phyloP scores from a whole-genome alignment of 768 basidiomycete species.

The Cystoderma amianthinum region DNA sequence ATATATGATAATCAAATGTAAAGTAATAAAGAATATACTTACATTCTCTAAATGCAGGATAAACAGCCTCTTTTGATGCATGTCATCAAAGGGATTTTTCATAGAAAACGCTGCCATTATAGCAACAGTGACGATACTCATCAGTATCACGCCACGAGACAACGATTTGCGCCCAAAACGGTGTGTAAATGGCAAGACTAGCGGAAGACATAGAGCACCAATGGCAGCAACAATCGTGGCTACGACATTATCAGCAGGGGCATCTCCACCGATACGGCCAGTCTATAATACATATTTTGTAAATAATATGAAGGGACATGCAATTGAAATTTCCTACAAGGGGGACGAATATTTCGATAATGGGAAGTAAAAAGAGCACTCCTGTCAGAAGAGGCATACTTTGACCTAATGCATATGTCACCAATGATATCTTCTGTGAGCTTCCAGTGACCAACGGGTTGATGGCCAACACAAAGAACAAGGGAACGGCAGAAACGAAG shows the following conservation, averaged over 20 bases:
- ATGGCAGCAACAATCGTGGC: slow-evolving; percentile 65
- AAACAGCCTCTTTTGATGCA: slow-evolving; percentile 86
- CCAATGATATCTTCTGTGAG: slow-evolving; percentile 38
- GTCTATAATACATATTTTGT: too few species aligned
- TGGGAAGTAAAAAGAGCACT: slow-evolving; percentile 47
- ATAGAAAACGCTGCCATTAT: slow-evolving; percentile 56
- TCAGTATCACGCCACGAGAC: slow-evolving; percentile 30
- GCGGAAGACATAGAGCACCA: slow-evolving; percentile 51
- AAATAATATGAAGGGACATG: too few species aligned
- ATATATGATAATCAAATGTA: not conserved
- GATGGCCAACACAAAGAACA: slow-evolving; percentile 49
- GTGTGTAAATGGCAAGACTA: slow-evolving; percentile 65
- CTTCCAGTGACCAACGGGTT: slow-evolving; percentile 32
- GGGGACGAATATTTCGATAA: slow-evolving; percentile 87
- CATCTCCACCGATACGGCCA: slow-evolving; percentile 75
- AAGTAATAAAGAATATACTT: slow-evolving; percentile 14
- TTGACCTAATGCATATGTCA: slow-evolving; percentile 60
- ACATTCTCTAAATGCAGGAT: slow-evolving; percentile 85
- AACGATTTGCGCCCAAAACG: slow-evolving; percentile 46
- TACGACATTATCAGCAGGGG: slow-evolving; percentile 85
- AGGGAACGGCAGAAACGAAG: slow-evolving; percentile 52
- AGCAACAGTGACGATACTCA: slow-evolving; percentile 38
- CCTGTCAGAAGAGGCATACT: slow-evolving; percentile 49
- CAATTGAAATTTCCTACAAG: too few species aligned
- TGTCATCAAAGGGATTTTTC: slow-evolving; percentile 63